A percentile compares a stretch with the other conserved stretches of the same genome.
Conservation (phyloP, 768 basidiomycete species). For the Lentinula lateritia region DNA sequence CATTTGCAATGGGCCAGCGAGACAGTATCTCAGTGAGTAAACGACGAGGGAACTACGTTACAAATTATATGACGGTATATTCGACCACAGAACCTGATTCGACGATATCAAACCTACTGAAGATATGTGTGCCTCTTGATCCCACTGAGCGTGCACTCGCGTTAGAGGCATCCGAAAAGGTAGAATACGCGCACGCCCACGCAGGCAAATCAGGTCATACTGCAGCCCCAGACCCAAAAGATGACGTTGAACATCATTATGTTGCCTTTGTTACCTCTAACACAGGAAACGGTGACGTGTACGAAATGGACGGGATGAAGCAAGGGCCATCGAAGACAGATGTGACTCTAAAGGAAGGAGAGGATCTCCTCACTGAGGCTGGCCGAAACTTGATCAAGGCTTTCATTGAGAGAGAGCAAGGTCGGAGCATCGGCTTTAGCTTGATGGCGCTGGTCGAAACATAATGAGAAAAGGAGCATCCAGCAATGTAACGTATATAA, state of each 20-base stretch:
- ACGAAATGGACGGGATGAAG: constrained; percentile 27
- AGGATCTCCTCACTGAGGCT: constrained; percentile 18
- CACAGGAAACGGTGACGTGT: constrained; percentile 16
- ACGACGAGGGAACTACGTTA: too few relatives aligned
- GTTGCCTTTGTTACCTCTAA: constrained; percentile 27
- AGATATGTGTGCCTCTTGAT: constrained; percentile 16
- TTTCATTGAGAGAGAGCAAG: constrained; percentile 16
- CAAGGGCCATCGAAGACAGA: constrained; percentile 27
- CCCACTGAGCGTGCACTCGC: constrained; percentile 23
- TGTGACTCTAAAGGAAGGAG: constrained; percentile 12
- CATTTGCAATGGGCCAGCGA: constrained; percentile 21
- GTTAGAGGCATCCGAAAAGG: constrained; percentile 21
- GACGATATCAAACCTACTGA: constrained; percentile 19
- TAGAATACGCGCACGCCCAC: constrained; percentile 23
- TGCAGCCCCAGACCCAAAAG: constrained; percentile 23
- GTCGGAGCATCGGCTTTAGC: constrained; percentile 19
- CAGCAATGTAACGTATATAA: not conserved
- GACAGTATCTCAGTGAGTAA: constrained; percentile 18
- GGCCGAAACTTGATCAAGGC: constrained; percentile 17
- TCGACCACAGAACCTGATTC: constrained; percentile 10
- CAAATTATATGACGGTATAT: not conserved
- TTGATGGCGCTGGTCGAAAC: constrained; percentile 17
- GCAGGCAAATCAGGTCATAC: constrained; percentile 26
- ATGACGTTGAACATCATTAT: constrained; percentile 26
- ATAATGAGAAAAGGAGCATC: not conserved